phyloP scores from a whole-genome alignment of 2,329 filamentous ascomycete species.

The Sclerotinia trifoliorum region DNA sequence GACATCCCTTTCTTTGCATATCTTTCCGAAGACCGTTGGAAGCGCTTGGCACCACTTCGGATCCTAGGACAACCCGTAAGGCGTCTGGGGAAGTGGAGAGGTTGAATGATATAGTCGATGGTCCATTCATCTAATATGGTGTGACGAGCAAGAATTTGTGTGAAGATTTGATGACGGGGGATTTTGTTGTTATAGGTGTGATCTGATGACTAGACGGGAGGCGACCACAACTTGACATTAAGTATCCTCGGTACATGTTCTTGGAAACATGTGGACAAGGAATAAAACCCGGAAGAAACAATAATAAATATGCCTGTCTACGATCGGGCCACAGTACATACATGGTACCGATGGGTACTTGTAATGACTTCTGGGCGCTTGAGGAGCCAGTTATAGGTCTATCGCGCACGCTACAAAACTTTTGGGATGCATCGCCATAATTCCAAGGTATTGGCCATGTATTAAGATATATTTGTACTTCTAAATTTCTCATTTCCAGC shows the following conservation, averaged over 20 bases:
- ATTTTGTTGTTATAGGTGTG: constrained; percentile 26
- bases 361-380: constrained; percentile 46
- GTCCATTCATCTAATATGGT: constrained; percentile 17
- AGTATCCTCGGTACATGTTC: constrained; percentile 36
- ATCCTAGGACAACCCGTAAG: constrained; percentile 17
- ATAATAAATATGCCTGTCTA: constrained; percentile 30
- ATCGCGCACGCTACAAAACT: constrained; percentile 1
- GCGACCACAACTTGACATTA: constrained; percentile 31
- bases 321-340: constrained; percentile 47
- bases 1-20: constrained; percentile 36
- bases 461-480: constrained; percentile 14
- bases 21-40: constrained; percentile 28
- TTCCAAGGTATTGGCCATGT: constrained; percentile 19
- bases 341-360: constrained; percentile 20
- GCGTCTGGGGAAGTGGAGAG: constrained; percentile 23
- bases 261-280: constrained; percentile 35
- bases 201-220: constrained; percentile 34
- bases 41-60: constrained; percentile 21
- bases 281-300: constrained; percentile 27
- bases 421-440: background rate
- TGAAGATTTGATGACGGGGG: constrained; percentile 17
- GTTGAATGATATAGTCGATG: constrained; percentile 21
- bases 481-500: constrained; percentile 22
- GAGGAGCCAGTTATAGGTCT: constrained; percentile 8
- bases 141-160: constrained; percentile 7